Evolutionary conservation across 176 grass and related monocot species (phyloP).

Genomic region (Oryza meridionalis): DNA sequence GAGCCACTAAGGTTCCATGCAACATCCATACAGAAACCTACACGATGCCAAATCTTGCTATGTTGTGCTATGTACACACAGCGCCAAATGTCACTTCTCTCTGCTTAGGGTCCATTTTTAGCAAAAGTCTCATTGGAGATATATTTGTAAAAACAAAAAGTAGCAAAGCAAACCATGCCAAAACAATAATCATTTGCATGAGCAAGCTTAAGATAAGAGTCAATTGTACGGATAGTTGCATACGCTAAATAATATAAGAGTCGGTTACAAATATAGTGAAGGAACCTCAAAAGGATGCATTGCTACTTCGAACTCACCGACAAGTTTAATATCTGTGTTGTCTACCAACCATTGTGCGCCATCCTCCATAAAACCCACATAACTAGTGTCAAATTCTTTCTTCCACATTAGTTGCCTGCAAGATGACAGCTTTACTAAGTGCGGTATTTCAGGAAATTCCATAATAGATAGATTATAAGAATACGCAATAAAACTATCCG

Average conservation of each 20-base stretch:
- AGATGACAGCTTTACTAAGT: not conserved
- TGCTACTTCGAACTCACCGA: constrained; percentile 50
- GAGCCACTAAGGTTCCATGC: not conserved
- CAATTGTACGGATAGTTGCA: not conserved
- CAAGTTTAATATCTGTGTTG: constrained; percentile 62
- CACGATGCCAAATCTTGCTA: not conserved
- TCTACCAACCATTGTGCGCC: constrained; percentile 63
- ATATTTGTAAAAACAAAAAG: not conserved
- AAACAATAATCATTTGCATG: not conserved
- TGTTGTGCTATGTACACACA: not conserved
- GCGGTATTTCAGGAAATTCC: constrained; percentile 17
- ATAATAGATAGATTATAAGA: not conserved
- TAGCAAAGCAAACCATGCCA: not conserved
- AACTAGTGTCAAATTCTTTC: constrained; percentile 57
- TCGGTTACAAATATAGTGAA: constrained; percentile 3
- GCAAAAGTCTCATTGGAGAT: not conserved
- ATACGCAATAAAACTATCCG: not conserved
- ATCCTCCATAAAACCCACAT: constrained; percentile 65
- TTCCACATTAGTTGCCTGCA: constrained; percentile 64
- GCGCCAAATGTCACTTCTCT: not conserved
- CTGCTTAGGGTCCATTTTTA: not conserved
- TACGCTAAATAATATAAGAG: not conserved
- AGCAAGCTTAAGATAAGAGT: not conserved
- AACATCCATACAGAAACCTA: not conserved
- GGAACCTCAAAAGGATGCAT: not conserved